Conservation (phyloP, 305 asterid species). For the Solanum aculeatissimum region DNA sequence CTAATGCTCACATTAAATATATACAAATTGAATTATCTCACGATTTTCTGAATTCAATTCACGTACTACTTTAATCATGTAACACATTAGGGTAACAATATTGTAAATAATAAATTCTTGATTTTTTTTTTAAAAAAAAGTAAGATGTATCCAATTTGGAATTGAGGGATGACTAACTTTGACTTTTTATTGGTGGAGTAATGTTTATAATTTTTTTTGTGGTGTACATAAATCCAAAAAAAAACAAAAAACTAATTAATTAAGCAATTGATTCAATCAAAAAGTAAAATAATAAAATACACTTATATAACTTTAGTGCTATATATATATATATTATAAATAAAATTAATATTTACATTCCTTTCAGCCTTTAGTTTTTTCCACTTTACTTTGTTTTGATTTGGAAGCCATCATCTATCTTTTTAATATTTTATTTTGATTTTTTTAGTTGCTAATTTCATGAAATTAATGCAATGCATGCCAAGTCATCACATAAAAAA, state of each 20-base stretch:
- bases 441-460: neutral
- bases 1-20: rapidly evolving
- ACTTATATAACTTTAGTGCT: neutral
- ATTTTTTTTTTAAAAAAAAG: neutral
- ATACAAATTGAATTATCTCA: neutral
- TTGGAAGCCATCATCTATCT: neutral
- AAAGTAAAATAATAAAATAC: neutral
- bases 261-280: neutral
- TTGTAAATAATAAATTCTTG: neutral
- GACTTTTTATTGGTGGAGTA: neutral
- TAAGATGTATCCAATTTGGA: neutral
- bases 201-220: neutral
- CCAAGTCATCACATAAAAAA: neutral
- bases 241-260: neutral
- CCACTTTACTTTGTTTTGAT: neutral
- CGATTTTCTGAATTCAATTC: neutral
- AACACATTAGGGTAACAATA: neutral
- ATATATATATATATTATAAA: neutral
- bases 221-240: neutral
- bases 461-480: neutral
- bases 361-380: neutral
- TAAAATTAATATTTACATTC: neutral
- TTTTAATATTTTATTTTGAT: neutral
- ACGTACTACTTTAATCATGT: neutral
- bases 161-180: neutral